Evolutionary conservation across 495 filamentous ascomycete species (phyloP).

Genomic region (Astrothelium macrocarpum): DNA sequence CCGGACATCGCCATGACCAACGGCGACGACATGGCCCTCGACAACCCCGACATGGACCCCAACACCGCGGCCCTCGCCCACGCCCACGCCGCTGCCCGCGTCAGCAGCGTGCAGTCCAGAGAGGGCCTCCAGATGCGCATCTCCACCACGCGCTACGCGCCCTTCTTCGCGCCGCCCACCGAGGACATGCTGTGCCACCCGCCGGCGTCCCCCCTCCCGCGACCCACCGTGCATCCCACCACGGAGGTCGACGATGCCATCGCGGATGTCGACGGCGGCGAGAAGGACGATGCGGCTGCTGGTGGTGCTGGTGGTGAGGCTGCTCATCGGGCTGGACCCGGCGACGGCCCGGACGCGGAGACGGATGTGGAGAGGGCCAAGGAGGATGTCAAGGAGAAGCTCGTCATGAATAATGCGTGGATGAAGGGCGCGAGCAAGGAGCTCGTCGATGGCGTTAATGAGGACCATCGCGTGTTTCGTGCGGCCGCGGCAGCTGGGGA

Average conservation of each 20-base stretch:
- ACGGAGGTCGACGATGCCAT: neutral
- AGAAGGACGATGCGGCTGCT: too few relatives aligned
- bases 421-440: constrained; percentile 62
- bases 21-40: neutral
- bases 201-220: neutral
- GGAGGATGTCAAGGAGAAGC: constrained; percentile 58
- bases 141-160: constrained; percentile 70
- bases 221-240: neutral
- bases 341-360: constrained; percentile 28
- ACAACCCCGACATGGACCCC: constrained; percentile 35
- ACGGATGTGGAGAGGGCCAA: constrained; percentile 39
- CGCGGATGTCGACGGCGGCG: neutral
- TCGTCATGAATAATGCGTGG: constrained; percentile 66
- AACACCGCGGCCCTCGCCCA: constrained; percentile 40
- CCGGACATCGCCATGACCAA: constrained; percentile 2
- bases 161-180: constrained; percentile 65
- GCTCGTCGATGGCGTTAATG: constrained; percentile 40
- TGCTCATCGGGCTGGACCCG: constrained; percentile 9
- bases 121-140: constrained; percentile 74
- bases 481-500: too few relatives aligned
- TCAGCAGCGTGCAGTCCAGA: constrained; percentile 30
- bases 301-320: too few relatives aligned
- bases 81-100: constrained; percentile 34
- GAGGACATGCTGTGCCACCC: constrained; percentile 48
- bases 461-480: neutral